These are phyloP conservation scores for Hyparrhenia diplandra DNA, from an alignment of 176 grass and related monocot species.

Conservation along the genomic window DNA sequence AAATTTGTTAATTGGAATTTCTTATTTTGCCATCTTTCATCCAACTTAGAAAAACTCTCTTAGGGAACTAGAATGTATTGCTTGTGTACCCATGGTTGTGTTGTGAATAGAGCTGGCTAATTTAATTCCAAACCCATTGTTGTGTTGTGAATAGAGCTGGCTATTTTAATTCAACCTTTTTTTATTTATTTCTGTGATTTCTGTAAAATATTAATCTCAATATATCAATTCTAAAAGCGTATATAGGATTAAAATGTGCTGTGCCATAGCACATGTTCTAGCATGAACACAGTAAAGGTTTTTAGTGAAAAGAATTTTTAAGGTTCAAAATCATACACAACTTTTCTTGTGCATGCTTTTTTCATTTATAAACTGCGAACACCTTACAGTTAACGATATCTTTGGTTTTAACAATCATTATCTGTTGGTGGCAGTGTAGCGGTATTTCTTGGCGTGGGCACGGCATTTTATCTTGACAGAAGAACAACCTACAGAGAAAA, in stretches of 20 bases:
- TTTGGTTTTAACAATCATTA: conserved; percentile 2
- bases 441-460: conserved; percentile 81
- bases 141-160: no score
- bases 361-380: not conserved
- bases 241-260: no score
- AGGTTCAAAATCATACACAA: not conserved
- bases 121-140: no score
- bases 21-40: not conserved
- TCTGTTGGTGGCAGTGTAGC: conserved; percentile 51
- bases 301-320: not conserved
- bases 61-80: not conserved
- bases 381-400: not conserved
- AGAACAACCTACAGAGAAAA: conserved; percentile 42
- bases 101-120: not conserved
- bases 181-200: not conserved
- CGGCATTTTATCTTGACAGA: conserved; percentile 38
- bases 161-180: no score
- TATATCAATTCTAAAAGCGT: not conserved
- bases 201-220: not conserved
- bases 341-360: not conserved
- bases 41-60: not conserved
- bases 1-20: not conserved
- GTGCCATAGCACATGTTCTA: not conserved
- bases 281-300: not conserved
- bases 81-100: not conserved